A percentile compares a stretch with the other conserved stretches of the same genome.
phyloP scores from a whole-genome alignment of 225 moss, liverwort and hornwort genomes.

The Polytrichum commune region DNA sequence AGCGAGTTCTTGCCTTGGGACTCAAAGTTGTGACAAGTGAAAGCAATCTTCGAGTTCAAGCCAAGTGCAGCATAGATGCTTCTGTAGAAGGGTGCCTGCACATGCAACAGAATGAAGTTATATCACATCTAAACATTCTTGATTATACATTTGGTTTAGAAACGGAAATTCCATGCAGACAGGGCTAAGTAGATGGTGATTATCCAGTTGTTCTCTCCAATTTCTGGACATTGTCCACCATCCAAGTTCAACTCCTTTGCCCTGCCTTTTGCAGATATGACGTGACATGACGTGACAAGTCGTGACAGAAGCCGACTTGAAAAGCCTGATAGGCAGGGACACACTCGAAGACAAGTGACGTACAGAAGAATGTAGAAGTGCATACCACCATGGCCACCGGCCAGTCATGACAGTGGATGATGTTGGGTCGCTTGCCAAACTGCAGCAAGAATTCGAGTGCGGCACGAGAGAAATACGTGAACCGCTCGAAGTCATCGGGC shows the following conservation, averaged over 20 bases:
- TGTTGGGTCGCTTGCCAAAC: slow-evolving; percentile 71
- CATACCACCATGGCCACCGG: slow-evolving; percentile 74
- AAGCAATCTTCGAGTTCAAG: slow-evolving; percentile 64
- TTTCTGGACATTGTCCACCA: too few species aligned
- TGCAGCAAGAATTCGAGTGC: slow-evolving; percentile 76
- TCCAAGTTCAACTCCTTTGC: too few species aligned
- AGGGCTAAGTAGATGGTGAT: too few species aligned
- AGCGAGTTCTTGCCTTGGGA: slow-evolving; percentile 72
- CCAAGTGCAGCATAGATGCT: slow-evolving; percentile 63
- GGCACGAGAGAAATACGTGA: slow-evolving; percentile 82
- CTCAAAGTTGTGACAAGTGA: slow-evolving; percentile 94
- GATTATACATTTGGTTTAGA: too few species aligned
- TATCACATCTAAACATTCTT: too few species aligned
- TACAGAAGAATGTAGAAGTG: not conserved
- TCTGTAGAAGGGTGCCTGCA: slow-evolving; percentile 82
- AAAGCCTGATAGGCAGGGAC: too few species aligned
- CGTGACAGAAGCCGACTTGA: too few species aligned
- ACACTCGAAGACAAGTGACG: too few species aligned
- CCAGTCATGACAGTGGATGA: slow-evolving; percentile 96
- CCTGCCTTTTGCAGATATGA: too few species aligned
- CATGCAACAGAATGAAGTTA: not conserved
- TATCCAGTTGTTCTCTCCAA: too few species aligned
- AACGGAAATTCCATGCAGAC: too few species aligned
- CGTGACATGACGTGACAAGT: too few species aligned
- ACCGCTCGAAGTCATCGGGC: slow-evolving; percentile 77